Conservation (phyloP, 1,284 basidiomycete genomes). For the Ustilago sp. region DNA sequence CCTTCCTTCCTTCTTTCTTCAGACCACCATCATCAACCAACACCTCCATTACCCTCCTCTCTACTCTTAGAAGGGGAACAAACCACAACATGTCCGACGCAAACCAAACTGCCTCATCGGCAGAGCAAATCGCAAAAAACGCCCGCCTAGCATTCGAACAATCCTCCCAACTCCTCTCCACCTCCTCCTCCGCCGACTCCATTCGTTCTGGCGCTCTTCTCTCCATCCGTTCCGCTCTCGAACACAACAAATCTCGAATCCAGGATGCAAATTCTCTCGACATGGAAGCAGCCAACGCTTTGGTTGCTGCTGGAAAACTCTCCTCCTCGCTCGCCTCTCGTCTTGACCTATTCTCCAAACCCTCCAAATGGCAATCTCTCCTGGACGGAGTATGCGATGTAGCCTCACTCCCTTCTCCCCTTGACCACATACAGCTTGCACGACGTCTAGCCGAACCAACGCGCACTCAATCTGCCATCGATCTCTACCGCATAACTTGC, state of each 20-base stretch:
- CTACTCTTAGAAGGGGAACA: not conserved
- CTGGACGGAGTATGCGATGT: constrained; percentile 90
- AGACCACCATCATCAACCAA: not conserved
- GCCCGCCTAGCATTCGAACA: constrained; percentile 53
- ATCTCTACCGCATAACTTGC: constrained; percentile 93
- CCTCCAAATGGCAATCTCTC: constrained; percentile 95
- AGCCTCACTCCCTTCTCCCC: constrained; percentile 84
- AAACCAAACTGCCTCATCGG: not conserved
- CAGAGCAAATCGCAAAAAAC: constrained; percentile 38
- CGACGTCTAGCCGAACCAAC: constrained; percentile 77
- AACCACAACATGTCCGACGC: not conserved
- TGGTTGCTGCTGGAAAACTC: constrained; percentile 85
- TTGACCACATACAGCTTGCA: constrained; percentile 87
- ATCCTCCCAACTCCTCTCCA: constrained; percentile 34
- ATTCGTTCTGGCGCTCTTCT: constrained; percentile 49
- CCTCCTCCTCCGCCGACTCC: constrained; percentile 39
- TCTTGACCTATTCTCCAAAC: constrained; percentile 80
- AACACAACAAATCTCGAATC: constrained; percentile 47
- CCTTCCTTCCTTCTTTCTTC: not conserved
- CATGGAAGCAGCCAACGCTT: constrained; percentile 74
- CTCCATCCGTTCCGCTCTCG: constrained; percentile 54
- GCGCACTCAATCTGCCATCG: constrained; percentile 75
- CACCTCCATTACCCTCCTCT: not conserved
- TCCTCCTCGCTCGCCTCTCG: constrained; percentile 84
- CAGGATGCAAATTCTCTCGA: constrained; percentile 58